phyloP scores from a whole-genome alignment of 2,329 filamentous ascomycete genomes.

The Hypoxylon sp. region DNA sequence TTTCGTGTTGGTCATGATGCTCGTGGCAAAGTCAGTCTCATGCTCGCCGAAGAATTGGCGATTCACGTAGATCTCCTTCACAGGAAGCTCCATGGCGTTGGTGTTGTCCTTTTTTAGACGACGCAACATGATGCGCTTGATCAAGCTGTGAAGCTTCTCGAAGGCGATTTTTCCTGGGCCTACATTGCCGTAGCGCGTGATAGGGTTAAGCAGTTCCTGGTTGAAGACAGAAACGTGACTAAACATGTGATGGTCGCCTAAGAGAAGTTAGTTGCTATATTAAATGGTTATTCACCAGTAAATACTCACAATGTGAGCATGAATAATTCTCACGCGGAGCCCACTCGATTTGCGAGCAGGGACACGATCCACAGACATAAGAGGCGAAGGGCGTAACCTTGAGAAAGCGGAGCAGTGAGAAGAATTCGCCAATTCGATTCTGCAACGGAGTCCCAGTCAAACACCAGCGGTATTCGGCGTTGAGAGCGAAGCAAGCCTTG shows the following conservation, averaged over 20 bases:
- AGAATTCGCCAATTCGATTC: slow-evolving; percentile 97
- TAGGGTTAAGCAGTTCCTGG: slow-evolving; percentile 92
- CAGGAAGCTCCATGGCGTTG: slow-evolving; percentile 94
- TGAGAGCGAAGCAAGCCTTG: slow-evolving; percentile 93
- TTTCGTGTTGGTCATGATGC: slow-evolving; percentile 92
- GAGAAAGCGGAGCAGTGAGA: slow-evolving; percentile 92
- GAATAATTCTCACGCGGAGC: slow-evolving; percentile 75
- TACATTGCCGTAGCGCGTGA: slow-evolving; percentile 72
- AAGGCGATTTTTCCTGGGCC: slow-evolving; percentile 79
- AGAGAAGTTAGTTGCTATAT: slow-evolving; percentile 41
- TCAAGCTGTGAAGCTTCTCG: slow-evolving; percentile 86
- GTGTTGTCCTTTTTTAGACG: slow-evolving; percentile 95
- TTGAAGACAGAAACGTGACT: slow-evolving; percentile 86
- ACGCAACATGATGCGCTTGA: slow-evolving; percentile 94
- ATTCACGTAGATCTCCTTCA: slow-evolving; percentile 92
- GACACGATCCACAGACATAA: slow-evolving; percentile 92
- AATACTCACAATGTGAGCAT: slow-evolving; percentile 78
- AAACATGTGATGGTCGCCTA: slow-evolving; percentile 56
- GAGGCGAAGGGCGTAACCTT: slow-evolving; percentile 90
- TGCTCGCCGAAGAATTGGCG: slow-evolving; percentile 97
- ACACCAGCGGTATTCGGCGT: slow-evolving; percentile 93
- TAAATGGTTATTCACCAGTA: slow-evolving; percentile 16
- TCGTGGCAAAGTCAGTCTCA: slow-evolving; percentile 94
- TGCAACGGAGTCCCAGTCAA: slow-evolving; percentile 95
- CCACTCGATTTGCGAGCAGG: slow-evolving; percentile 89